These are phyloP conservation scores for Peronospora farinosa DNA, from an alignment of 352 stramenopile genomes.

Conservation along the genomic window DNA sequence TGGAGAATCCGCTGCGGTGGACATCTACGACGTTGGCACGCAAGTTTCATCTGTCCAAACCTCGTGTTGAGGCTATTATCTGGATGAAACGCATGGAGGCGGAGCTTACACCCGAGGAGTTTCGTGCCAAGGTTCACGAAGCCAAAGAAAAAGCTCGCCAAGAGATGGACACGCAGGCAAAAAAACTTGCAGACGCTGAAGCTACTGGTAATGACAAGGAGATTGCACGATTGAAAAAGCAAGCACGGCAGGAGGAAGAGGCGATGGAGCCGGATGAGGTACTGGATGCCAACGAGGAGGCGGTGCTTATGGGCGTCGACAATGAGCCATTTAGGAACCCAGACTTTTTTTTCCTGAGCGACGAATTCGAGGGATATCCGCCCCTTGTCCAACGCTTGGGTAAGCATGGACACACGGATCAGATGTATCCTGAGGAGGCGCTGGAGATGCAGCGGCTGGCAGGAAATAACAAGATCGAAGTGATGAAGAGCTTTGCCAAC, in stretches of 20 bases:
- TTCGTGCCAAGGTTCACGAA: constrained; percentile 51
- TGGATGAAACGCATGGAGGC: constrained; percentile 65
- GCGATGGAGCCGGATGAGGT: constrained; percentile 47
- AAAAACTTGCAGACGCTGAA: constrained; percentile 43
- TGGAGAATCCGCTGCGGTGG: constrained; percentile 85
- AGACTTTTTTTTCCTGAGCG: constrained; percentile 82
- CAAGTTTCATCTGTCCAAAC: constrained; percentile 66
- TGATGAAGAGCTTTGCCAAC: constrained; percentile 78
- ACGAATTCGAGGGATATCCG: constrained; percentile 76
- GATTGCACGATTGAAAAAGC: constrained; percentile 49
- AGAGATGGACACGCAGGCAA: constrained; percentile 33
- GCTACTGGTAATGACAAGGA: constrained; percentile 53
- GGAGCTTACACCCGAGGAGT: constrained; percentile 52
- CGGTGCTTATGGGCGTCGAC: constrained; percentile 49
- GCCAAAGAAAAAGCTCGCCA: constrained; percentile 44
- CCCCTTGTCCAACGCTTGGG: constrained; percentile 71
- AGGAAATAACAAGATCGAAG: constrained; percentile 59
- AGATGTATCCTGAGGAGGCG: constrained; percentile 75
- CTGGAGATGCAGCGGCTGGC: constrained; percentile 66
- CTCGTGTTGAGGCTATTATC: constrained; percentile 76
- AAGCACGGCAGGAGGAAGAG: constrained; percentile 37
- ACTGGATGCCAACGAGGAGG: constrained; percentile 51
- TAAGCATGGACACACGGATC: constrained; percentile 76
- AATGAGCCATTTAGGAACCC: constrained; percentile 74
- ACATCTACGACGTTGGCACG: constrained; percentile 78